A percentile compares a stretch with the other conserved stretches of the same genome.
Conservation (phyloP, 805 yeast genomes). For the Priceomyces melissophilus region DNA sequence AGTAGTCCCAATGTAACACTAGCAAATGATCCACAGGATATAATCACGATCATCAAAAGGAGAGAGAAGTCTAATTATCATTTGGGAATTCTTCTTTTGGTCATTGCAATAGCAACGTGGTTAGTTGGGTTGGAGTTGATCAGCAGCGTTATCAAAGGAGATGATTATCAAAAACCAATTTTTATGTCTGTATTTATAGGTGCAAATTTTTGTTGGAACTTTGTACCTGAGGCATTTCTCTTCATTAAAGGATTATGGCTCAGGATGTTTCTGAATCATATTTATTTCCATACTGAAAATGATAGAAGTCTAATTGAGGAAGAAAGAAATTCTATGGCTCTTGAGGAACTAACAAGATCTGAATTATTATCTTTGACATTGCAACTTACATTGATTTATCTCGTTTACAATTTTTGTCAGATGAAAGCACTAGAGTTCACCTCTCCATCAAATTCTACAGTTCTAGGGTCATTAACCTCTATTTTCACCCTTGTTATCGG, state of each 20-base stretch:
- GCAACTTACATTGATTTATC: slow-evolving; percentile 42
- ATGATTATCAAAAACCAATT: slow-evolving; percentile 46
- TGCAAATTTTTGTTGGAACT: slow-evolving; percentile 43
- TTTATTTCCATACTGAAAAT: neutral
- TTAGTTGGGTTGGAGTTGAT: slow-evolving; percentile 47
- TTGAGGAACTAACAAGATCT: slow-evolving; percentile 13
- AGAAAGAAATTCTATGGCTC: neutral
- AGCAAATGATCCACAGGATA: slow-evolving; percentile 19
- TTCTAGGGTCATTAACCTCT: slow-evolving; percentile 49
- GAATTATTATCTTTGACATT: slow-evolving; percentile 37
- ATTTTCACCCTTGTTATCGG: slow-evolving; percentile 49
- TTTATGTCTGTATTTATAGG: slow-evolving; percentile 49
- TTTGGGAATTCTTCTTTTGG: slow-evolving; percentile 41
- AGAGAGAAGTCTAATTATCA: slow-evolving; percentile 42
- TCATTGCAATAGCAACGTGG: slow-evolving; percentile 46
- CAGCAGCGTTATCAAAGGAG: slow-evolving; percentile 47
- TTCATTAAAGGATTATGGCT: neutral
- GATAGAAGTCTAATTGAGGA: neutral
- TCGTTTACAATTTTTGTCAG: slow-evolving; percentile 36
- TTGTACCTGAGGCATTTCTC: slow-evolving; percentile 32
- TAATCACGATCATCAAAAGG: slow-evolving; percentile 33
- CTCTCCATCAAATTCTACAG: slow-evolving; percentile 51
- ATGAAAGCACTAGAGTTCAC: slow-evolving; percentile 46
- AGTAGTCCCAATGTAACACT: slow-evolving; percentile 2
- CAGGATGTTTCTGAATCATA: neutral